Evolutionary conservation across 768 basidiomycete species (phyloP), one percentile per base, ranked within the genome.

Genomic region (Phallus indusiatus): DNA sequence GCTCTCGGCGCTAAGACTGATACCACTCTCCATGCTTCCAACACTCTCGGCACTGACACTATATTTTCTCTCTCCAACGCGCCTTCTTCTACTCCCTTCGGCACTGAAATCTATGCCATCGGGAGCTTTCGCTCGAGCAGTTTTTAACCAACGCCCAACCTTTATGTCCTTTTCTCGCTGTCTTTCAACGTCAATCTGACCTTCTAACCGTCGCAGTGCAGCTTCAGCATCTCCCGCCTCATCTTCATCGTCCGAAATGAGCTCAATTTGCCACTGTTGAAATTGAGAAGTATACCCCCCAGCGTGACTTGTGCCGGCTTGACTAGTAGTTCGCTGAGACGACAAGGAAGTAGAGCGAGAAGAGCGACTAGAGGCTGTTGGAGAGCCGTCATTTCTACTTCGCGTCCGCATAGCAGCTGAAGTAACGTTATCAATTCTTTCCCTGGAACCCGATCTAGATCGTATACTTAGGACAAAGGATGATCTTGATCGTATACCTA

Each of bases 241-340:
- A 60, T 85, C 90, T 21, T 79, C 87, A 5, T 90, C 84, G 56
- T 88, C 83, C 76, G 42, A 91, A 72, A 24, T 86, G 84, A 66
- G 61, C 88, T 87, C 71, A 89, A 75, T 56, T 64, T 91, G 90
- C 90, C 90, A 92, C 56, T 83, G 82, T n/a, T 84, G 17, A 90
- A 82, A 28, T 72, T 73, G 0, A 73, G 42, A n/a, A 42, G 42
- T 42, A 42, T 42, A 42, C 12, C 42, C 42, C 4, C 9, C n/a
- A n/a, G 9, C 14, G 12, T 42, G 42, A 42, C n/a, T 42, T 42
- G 42, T 42, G 12, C 42, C n/a, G n/a, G n/a, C 42, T 42, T 42
- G 14, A n/a, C 42, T 42, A 14, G 42, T 42, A n/a, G 42, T 42
- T 14, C 42, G 42, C n/a, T 42, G 42, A 4, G 42, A 28, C 61